These are phyloP conservation scores for Termitomyces sp. DNA, from an alignment of 768 basidiomycete species.

Conservation along the genomic window DNA sequence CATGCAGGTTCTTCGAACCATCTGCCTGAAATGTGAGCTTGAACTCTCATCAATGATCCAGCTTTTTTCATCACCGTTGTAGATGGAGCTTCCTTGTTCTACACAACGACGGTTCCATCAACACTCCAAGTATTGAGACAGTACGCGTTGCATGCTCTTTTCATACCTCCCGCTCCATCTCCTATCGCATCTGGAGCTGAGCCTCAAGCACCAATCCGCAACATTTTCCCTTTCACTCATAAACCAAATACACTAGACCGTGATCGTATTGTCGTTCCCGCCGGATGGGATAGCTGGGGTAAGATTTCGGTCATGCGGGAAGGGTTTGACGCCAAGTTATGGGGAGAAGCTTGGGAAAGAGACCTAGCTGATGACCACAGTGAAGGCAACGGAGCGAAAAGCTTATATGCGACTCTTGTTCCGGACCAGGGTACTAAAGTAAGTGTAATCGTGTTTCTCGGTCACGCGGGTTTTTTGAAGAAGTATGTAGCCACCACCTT, in stretches of 20 bases:
- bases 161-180: conserved; percentile 71
- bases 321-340: conserved; percentile 80
- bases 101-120: conserved; percentile 77
- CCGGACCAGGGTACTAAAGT: conserved; percentile 77
- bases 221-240: conserved; percentile 82
- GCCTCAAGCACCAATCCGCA: conserved; percentile 62
- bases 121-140: conserved; percentile 76
- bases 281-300: conserved; percentile 98
- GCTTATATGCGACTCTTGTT: conserved; percentile 66
- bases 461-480: neutral
- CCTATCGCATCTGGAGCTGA: conserved; percentile 61
- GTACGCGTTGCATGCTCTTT: conserved; percentile 80
- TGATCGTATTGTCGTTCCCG: conserved; percentile 86
- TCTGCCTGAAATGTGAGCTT: conserved; percentile 86
- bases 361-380: conserved; percentile 51
- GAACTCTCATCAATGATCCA: neutral
- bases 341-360: conserved; percentile 78
- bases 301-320: conserved; percentile 90
- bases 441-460: conserved; percentile 16
- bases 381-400: conserved; percentile 59
- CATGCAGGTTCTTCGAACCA: conserved; percentile 91
- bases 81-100: conserved; percentile 94
- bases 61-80: neutral
- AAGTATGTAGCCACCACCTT: conserved; percentile 47
- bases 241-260: conserved; percentile 92